Conservation (phyloP, 192 early-diverging fungal species). For the Coemansia javaensis region DNA sequence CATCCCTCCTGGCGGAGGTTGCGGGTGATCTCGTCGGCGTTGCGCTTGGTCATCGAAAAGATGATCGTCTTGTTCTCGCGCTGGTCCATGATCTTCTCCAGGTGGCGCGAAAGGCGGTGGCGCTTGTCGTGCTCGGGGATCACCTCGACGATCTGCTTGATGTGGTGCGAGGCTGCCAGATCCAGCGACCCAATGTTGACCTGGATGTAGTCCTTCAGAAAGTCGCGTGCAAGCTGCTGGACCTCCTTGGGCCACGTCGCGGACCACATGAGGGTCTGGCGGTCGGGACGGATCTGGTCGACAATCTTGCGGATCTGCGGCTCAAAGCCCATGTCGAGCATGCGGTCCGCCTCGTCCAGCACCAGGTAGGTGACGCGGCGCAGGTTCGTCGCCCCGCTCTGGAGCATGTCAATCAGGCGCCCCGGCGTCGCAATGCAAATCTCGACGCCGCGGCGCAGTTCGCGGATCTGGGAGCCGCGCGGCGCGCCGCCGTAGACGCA, state of each 20-base stretch:
- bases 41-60: slow-evolving; percentile 93
- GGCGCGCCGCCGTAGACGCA: slow-evolving; percentile 83
- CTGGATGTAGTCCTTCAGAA: slow-evolving; percentile 89
- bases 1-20: slow-evolving; percentile 86
- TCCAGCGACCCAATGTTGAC: slow-evolving; percentile 94
- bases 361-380: slow-evolving; percentile 96
- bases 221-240: slow-evolving; percentile 85
- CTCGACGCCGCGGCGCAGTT: slow-evolving; percentile 85
- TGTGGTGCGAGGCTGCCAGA: slow-evolving; percentile 86
- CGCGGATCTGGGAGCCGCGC: slow-evolving; percentile 83
- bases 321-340: slow-evolving; percentile 95
- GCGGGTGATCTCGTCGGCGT: slow-evolving; percentile 83
- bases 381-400: slow-evolving; percentile 82
- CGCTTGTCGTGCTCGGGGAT: slow-evolving; percentile 83
- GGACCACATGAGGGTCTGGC: slow-evolving; percentile 99
- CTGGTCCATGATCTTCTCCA: slow-evolving; percentile 80
- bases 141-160: slow-evolving; percentile 89
- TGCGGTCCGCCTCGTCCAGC: slow-evolving; percentile 98
- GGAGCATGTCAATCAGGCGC: slow-evolving; percentile 87
- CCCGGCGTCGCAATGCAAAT: slow-evolving; percentile 98
- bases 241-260: slow-evolving; percentile 99
- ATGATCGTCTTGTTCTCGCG: slow-evolving; percentile 88
- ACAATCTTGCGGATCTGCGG: slow-evolving; percentile 97
- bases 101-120: slow-evolving; percentile 64
- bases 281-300: slow-evolving; percentile 92